phyloP scores from a whole-genome alignment of 1,284 basidiomycete species.

The Ganoderma resinaceum region DNA sequence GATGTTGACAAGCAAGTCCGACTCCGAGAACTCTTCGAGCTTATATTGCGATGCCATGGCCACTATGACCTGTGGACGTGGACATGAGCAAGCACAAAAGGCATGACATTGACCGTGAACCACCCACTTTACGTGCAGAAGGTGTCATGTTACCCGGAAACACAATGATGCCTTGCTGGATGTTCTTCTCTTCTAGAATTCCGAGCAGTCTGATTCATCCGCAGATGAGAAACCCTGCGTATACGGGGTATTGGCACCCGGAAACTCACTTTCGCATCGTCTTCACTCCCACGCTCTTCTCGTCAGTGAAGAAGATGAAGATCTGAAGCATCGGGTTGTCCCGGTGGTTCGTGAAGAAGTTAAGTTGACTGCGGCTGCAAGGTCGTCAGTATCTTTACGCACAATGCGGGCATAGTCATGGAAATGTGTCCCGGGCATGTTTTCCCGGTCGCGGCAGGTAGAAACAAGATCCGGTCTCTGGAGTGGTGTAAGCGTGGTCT shows the following conservation, averaged over 20 bases:
- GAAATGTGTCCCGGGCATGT: neutral
- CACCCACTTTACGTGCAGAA: conserved; percentile 88
- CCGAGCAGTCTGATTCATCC: conserved; percentile 72
- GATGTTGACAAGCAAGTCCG: conserved; percentile 97
- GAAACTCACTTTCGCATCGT: conserved; percentile 93
- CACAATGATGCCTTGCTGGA: conserved; percentile 93
- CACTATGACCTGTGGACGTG: conserved; percentile 75
- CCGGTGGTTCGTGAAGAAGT: conserved; percentile 84
- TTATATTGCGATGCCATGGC: conserved; percentile 88
- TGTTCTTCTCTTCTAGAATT: conserved; percentile 90
- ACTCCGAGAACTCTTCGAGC: conserved; percentile 96
- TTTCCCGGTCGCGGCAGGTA: neutral
- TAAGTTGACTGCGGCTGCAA: conserved; percentile 82
- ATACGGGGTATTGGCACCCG: neutral
- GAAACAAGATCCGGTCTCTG: neutral
- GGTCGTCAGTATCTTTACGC: conserved; percentile 1
- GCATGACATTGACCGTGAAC: conserved; percentile 4
- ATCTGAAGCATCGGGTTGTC: conserved; percentile 82
- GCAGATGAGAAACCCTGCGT: neutral
- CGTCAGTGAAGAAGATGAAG: conserved; percentile 94
- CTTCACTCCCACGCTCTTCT: conserved; percentile 92
- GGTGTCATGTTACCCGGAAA: conserved; percentile 97
- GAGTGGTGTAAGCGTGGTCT: neutral
- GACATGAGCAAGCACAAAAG: conserved; percentile 19
- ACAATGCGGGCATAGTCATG: neutral